Evolutionary conservation across 257 asterid species (phyloP), one percentile per base, ranked within the genome.

Genomic region (Solanum piurae): DNA sequence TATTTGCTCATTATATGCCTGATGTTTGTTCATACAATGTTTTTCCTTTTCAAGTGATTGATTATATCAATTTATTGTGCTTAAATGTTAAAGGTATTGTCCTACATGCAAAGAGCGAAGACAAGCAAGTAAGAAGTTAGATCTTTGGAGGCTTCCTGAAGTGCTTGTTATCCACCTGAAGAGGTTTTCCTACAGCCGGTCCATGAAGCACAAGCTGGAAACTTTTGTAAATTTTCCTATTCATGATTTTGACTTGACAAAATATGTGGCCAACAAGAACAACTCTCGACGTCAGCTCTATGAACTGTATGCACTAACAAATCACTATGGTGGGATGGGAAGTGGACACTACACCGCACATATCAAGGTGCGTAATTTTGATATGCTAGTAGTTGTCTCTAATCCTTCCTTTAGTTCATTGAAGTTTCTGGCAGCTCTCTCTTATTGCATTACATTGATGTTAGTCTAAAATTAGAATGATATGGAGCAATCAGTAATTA

Each of bases 91-190:
- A 90, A 97, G 99, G 99, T 95, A 91, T 84, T 97, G 99, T 86
- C 99, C 99, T 91, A 95, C 93, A 86, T 97, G 99, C 94, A 96
- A 97, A 92, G 99, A 97, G 93, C 92, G 98, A 89, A 93, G 98
- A 83, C 99, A 96, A 92, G 99, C 99, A 38, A 96, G 99, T 93
- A 97, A 97, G 92, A 97, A 97, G 93, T 92, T 97, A 88, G 99
- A 97, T 88, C 98, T 97, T 40, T 96, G 99, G 99, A 96, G 99
- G 94, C 99, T 97, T 71, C 99, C 99, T 0, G 98, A 96, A 92
- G 99, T 97, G 71, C 98, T 97, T 72, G 99, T 97, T 58, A 96
- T 97, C 90, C 99, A 97, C 95, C 92, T 97, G 64, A 97, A 97
- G 89, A 93, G 99, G 91, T 97, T 97, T 94, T 95, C 99, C 14